Evolutionary conservation across 2,329 filamentous ascomycete genomes (phyloP), one percentile per base, ranked within the genome.

Genomic region (Dothistroma pini): DNA sequence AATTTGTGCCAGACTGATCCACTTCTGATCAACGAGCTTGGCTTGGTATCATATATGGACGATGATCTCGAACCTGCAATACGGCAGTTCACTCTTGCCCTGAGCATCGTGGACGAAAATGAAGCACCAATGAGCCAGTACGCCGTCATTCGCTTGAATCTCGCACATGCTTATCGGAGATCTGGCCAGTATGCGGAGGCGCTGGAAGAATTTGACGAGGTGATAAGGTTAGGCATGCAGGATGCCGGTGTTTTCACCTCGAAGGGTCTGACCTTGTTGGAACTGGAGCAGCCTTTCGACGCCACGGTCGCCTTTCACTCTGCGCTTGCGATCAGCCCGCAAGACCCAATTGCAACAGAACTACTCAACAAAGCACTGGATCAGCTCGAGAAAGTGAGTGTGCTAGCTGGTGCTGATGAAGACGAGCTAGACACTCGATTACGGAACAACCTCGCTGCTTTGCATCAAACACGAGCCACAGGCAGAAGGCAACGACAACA

Each of bases 11-110:
- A 87, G 69, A 89, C 87, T 0, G 95, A 99, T 69, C 95, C 95
- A 0, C 78, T 97, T 6, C 85, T 99, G 4, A 82, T 99, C 58
- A 99, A 99, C 74, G 95, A 99, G 77, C 88, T 97, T 78, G 96
- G 93, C 4, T 88, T 97, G 4, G 92, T 97, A n/a, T 88, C 91
- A 66, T 99, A 96, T 72, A 92, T 97, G 74, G 91, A 97, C 73
- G 87, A 90, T 68, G 85, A 89, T 55, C 84, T 91, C 7, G 82
- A 86, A 61, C 87, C 89, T 25, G 91, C 95, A 0, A 86, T 90
- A 10, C 83, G 86, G 32, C 85, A 93, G 64, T 97, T 99, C 75
- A 82, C 83, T 8, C 85, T 87, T 63, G 90, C 95, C 0, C 83
- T 99, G 19, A 80, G 83, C 53, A 85, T 96, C 57, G 90, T 92